Conservation (phyloP, 139 green algal species). For the Haematococcus sp. region DNA sequence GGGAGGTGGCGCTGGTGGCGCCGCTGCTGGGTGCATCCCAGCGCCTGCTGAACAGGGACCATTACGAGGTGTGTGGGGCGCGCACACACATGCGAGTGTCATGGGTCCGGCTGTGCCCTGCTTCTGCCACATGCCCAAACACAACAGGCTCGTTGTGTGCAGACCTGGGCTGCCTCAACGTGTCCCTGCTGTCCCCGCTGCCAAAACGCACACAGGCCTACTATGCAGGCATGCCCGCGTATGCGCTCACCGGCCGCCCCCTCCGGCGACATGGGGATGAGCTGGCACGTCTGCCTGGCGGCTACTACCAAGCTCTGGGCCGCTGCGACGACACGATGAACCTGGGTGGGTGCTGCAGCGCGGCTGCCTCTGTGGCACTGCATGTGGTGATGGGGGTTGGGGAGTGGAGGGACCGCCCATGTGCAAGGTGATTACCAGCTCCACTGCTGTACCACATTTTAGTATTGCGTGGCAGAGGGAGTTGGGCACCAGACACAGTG, state of each 20-base stretch:
- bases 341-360: conserved; percentile 64
- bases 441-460: too few relatives aligned
- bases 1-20: conserved; percentile 72
- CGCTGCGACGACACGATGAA: conserved; percentile 97
- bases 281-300: conserved; percentile 63
- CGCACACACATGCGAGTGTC: not conserved
- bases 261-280: conserved; percentile 91
- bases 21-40: conserved; percentile 79
- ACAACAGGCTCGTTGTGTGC: too few relatives aligned
- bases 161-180: not conserved
- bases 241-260: conserved; percentile 15
- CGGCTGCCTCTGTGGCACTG: too few relatives aligned
- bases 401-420: too few relatives aligned
- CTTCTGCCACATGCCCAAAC: too few relatives aligned
- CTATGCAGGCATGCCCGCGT: conserved; percentile 84
- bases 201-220: too few relatives aligned
- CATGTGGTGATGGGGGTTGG: too few relatives aligned
- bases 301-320: conserved; percentile 57
- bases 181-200: too few relatives aligned
- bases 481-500: too few relatives aligned
- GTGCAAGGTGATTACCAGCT: too few relatives aligned
- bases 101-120: not conserved
- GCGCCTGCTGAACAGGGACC: conserved; percentile 82
- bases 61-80: conserved; percentile 49
- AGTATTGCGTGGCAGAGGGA: too few relatives aligned